Base-by-base conservation (phyloP, 2,329 filamentous ascomycete genomes). In the Cercospora nicotianae region DNA sequence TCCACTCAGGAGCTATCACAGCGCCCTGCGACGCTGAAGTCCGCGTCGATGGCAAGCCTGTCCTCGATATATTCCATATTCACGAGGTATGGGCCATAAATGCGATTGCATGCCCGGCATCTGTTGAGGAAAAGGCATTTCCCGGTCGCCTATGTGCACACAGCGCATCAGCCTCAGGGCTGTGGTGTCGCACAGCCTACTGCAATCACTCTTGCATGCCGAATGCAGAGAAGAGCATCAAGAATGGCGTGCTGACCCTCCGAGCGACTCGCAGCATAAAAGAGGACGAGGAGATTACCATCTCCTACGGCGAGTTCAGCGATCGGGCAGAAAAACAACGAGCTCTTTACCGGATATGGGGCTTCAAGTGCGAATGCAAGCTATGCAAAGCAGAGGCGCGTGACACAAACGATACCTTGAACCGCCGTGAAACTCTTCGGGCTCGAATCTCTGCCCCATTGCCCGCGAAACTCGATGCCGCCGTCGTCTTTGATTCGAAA, bases 181-280 rank as follows among this genome's bases (percentile, higher is more conserved):
- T 69, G 13, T 69, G 67, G 67, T 64, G 55, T 36, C 61, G 42
- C 12, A 48, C 60, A 1, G 53, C 68, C 31, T 67, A 63, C 51
- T 55, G 51, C 65, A 69, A 69, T 30, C 70, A 70, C 45, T 72
- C 70, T 16, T 72, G 70, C 31, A 31, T 65, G 13, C 66, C 68
- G 2, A 70, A 70, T 58, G 66, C 70, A 2, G 62, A 67, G 26
- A 68, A 68, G 57, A 45, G 61, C 51, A 67, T 67, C 58, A 64
- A 64, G 13, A 64, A 64, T 51, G 66, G 69, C 13, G 55, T 69
- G 12, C 42, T 70, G 8, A 66, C 67, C 3, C 20, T 70, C 4
- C 61, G 64, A 26, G 64, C 66, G 10, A 63, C 53, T 20, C 66
- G 61, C 55, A 51, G 60, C 26, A 68, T 72, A 48, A 36, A 28